A percentile compares a stretch with the other conserved stretches of the same genome.
phyloP scores from a whole-genome alignment of 176 grass and related monocot species.

The Oryza rufipogon region DNA sequence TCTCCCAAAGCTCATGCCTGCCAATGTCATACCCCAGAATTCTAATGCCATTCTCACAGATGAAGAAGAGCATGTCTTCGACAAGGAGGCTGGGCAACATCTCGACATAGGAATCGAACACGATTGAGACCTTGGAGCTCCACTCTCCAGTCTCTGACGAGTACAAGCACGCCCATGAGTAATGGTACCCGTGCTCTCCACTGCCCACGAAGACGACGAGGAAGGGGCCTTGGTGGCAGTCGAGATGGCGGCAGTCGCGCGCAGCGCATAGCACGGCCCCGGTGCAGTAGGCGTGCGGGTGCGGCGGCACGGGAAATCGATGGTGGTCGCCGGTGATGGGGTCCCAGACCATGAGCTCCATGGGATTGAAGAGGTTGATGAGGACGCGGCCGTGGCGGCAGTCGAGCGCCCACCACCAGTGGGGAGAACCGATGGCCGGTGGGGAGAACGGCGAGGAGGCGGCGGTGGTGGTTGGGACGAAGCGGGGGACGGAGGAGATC shows the following conservation, averaged over 20 bases:
- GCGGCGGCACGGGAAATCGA: neutral
- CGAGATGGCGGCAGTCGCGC: neutral
- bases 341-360: constrained; percentile 17
- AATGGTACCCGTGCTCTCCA: no score
- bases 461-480: no score
- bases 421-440: no score
- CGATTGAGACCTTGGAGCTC: neutral
- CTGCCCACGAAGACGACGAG: neutral
- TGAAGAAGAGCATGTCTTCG: constrained; percentile 3
- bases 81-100: neutral
- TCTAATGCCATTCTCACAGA: neutral
- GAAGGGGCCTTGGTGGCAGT: constrained; percentile 6
- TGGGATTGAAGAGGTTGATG: neutral
- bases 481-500: no score
- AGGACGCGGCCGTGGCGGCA: constrained; percentile 39
- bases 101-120: neutral
- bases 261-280: neutral
- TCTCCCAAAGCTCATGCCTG: no score
- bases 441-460: neutral
- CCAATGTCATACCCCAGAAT: no score
- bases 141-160: constrained; percentile 15
- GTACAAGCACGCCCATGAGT: neutral
- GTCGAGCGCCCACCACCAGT: neutral
- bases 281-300: neutral
- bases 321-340: neutral